Conservation (phyloP, 208 protist genomes). For the Novymonas esmeraldas region DNA sequence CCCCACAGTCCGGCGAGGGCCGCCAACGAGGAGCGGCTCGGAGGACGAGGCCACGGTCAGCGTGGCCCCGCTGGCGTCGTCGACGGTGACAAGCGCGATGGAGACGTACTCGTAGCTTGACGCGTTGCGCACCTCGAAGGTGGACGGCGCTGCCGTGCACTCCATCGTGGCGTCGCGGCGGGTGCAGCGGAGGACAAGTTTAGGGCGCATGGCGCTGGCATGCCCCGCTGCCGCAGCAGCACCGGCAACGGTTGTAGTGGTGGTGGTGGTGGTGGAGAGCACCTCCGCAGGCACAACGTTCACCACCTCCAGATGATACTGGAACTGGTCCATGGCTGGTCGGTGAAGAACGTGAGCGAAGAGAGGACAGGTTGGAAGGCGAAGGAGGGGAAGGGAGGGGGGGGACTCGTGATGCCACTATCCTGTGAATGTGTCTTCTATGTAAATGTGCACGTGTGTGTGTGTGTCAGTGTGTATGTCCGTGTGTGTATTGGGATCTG, state of each 20-base stretch:
- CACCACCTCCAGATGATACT: slow-evolving; percentile 37
- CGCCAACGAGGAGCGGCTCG: slow-evolving; percentile 17
- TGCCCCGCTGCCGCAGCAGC: too few species aligned
- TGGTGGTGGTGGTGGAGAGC: neutral
- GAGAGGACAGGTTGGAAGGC: neutral
- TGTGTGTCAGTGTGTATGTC: too few species aligned
- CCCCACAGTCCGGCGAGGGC: slow-evolving; percentile 23
- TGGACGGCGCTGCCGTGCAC: slow-evolving; percentile 9
- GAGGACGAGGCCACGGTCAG: slow-evolving; percentile 2
- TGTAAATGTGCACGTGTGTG: too few species aligned
- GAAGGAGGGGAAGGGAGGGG: neutral
- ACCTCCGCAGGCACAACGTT: slow-evolving; percentile 16
- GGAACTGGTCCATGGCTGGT: slow-evolving; percentile 15
- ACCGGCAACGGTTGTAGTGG: too few species aligned
- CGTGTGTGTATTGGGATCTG: too few species aligned
- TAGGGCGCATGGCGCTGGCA: neutral
- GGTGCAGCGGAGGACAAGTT: slow-evolving; percentile 18
- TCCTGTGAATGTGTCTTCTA: too few species aligned
- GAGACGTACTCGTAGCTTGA: slow-evolving; percentile 17
- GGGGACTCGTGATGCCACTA: too few species aligned
- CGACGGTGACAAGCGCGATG: slow-evolving; percentile 6
- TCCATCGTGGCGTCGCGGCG: slow-evolving; percentile 24
- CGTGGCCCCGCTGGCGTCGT: neutral
- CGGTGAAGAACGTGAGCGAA: neutral
- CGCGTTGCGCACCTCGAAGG: slow-evolving; percentile 31